Conservation (phyloP, 73 alveolate species). For the Blepharisma japonicum region DNA sequence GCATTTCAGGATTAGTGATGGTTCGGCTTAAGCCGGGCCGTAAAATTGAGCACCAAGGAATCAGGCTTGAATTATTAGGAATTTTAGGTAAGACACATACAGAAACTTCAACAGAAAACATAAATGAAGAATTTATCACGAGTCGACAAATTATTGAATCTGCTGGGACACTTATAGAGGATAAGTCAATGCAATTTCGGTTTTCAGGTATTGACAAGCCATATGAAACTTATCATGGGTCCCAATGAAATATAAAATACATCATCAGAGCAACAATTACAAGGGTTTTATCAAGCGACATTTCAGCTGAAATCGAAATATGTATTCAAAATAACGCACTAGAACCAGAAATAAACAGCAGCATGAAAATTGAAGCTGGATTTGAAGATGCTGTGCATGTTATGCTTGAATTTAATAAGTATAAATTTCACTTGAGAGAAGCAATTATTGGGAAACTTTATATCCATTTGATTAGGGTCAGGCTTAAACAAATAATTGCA, state of each 20-base stretch:
- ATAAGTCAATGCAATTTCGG: constrained; percentile 41
- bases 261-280: neutral
- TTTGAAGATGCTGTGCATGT: constrained; percentile 92
- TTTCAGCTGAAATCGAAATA: constrained; percentile 61
- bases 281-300: constrained; percentile 32
- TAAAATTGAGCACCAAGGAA: constrained; percentile 82
- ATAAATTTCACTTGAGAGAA: constrained; percentile 75
- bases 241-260: neutral
- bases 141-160: neutral
- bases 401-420: constrained; percentile 75
- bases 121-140: neutral
- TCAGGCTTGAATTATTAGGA: constrained; percentile 85
- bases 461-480: constrained; percentile 79
- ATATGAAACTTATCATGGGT: constrained; percentile 40
- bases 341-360: constrained; percentile 47
- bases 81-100: neutral
- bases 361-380: constrained; percentile 78
- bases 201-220: constrained; percentile 76
- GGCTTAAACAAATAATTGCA: constrained; percentile 82
- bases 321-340: constrained; percentile 46
- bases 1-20: constrained; percentile 68
- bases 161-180: neutral
- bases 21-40: constrained; percentile 54
- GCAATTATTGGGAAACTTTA: constrained; percentile 75
- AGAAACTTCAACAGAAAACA: neutral